Percentiles rank a stretch among this genome's conserved stretches.
phyloP scores from a whole-genome alignment of 441 rosid species.

The Populus trichocarpa region DNA sequence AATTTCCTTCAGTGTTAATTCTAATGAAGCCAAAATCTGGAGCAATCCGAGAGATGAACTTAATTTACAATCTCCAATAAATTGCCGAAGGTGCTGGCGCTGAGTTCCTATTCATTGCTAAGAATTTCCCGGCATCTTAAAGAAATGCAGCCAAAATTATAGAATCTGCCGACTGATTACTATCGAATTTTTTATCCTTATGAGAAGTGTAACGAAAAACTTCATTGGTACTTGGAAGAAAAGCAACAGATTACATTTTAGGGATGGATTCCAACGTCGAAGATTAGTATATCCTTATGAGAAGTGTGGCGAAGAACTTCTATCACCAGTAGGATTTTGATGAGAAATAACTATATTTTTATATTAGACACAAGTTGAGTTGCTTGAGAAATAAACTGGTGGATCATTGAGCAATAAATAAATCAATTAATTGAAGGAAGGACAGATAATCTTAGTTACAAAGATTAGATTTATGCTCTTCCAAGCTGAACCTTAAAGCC shows the following conservation, averaged over 20 bases:
- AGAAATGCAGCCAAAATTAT: neutral
- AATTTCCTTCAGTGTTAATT: too few relatives aligned
- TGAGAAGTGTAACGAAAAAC: neutral
- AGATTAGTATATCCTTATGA: too few relatives aligned
- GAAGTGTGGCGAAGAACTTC: too few relatives aligned
- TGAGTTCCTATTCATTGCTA: neutral
- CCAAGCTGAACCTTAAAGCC: neutral
- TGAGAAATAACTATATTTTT: neutral
- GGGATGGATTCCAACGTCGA: neutral
- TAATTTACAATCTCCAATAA: too few relatives aligned
- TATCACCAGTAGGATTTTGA: neutral
- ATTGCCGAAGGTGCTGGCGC: too few relatives aligned
- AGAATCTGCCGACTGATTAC: neutral
- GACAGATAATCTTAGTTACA: neutral
- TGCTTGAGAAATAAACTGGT: neutral
- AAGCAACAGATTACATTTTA: neutral
- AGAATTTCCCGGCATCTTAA: neutral
- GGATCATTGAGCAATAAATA: neutral
- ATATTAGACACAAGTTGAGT: too few relatives aligned
- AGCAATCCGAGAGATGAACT: too few relatives aligned
- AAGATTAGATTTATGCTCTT: neutral
- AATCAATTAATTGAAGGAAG: neutral
- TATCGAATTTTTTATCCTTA: neutral
- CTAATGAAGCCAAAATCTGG: too few relatives aligned
- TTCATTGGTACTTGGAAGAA: neutral